A percentile compares a stretch with the other conserved stretches of the same genome.
Conservation (phyloP, 768 basidiomycete genomes). For the Phallus indusiatus region DNA sequence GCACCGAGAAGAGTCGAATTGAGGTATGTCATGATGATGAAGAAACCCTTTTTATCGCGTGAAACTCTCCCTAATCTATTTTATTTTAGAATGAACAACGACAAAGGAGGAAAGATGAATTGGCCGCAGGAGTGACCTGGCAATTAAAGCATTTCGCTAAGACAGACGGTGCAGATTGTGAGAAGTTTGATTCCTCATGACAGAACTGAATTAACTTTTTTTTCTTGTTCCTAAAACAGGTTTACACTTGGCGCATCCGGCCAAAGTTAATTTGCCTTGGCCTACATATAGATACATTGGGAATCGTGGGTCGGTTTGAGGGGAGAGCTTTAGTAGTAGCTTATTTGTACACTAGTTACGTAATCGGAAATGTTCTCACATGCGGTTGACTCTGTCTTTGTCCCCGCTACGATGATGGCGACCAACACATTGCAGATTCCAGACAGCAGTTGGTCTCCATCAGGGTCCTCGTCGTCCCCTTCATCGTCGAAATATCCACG, state of each 20-base stretch:
- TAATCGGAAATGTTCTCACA: neutral
- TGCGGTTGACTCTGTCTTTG: neutral
- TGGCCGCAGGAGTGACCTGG: conserved; percentile 64
- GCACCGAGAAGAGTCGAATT: conserved; percentile 78
- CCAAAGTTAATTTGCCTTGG: neutral
- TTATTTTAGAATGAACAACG: conserved; percentile 76
- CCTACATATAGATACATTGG: neutral
- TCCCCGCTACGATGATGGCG: neutral
- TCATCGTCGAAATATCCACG: neutral
- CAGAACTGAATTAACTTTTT: no score
- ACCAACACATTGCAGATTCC: conserved; percentile 5
- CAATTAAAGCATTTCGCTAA: conserved; percentile 60
- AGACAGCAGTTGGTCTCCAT: conserved; percentile 5
- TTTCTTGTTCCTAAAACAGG: neutral
- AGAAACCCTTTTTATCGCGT: neutral
- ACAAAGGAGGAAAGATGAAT: conserved; percentile 77
- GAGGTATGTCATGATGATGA: conserved; percentile 46
- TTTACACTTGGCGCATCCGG: neutral
- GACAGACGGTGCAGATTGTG: neutral
- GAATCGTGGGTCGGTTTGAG: neutral
- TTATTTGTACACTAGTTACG: neutral
- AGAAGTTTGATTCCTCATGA: neutral
- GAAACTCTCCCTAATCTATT: neutral
- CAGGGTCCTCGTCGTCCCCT: conserved; percentile 2
- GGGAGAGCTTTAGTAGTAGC: neutral